These are phyloP conservation scores for Picocystis sp. DNA, from an alignment of 163 green algal species.

Conservation along the genomic window DNA sequence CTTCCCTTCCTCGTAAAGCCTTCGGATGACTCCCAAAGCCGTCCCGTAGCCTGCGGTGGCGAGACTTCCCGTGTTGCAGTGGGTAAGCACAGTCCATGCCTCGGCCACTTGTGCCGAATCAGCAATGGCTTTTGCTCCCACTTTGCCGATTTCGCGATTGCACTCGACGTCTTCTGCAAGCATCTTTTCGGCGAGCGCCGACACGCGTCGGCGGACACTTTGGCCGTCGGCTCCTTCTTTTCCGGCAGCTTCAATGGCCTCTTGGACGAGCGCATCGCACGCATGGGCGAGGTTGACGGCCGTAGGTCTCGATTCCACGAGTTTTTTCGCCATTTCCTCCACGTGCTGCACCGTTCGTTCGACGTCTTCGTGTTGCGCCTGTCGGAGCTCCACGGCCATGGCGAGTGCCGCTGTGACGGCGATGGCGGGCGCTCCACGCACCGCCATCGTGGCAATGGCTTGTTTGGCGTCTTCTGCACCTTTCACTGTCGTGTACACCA, in stretches of 20 bases:
- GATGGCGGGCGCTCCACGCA: conserved; percentile 88
- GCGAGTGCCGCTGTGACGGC: conserved; percentile 60
- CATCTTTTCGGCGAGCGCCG: conserved; percentile 53
- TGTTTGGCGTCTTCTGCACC: conserved; percentile 27
- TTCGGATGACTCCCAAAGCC: conserved; percentile 63
- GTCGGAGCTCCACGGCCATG: conserved; percentile 26
- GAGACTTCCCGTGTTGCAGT: conserved; percentile 94
- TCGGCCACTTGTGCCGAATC: conserved; percentile 16
- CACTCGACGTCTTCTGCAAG: conserved; percentile 61
- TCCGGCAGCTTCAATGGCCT: conserved; percentile 17
- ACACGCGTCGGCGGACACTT: conserved; percentile 36
- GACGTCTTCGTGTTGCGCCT: background rate
- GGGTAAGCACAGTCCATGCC: conserved; percentile 55
- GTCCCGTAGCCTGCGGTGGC: conserved; percentile 81
- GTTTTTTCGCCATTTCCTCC: conserved; percentile 35
- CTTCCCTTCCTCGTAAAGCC: conserved; percentile 39
- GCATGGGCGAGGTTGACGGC: conserved; percentile 90
- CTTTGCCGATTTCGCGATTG: conserved; percentile 63
- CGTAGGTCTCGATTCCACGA: conserved; percentile 62
- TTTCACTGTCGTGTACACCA: conserved; percentile 41
- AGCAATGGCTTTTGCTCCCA: conserved; percentile 55
- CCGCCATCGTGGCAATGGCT: conserved; percentile 71
- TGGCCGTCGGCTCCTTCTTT: conserved; percentile 1
- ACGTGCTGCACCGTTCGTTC: conserved; percentile 36
- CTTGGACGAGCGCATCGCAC: conserved; percentile 36